Percentiles rank a stretch among this genome's conserved stretches.
Evolutionary conservation across 2,329 filamentous ascomycete genomes (phyloP).

Genomic region (Cytospora chrysosperma): DNA sequence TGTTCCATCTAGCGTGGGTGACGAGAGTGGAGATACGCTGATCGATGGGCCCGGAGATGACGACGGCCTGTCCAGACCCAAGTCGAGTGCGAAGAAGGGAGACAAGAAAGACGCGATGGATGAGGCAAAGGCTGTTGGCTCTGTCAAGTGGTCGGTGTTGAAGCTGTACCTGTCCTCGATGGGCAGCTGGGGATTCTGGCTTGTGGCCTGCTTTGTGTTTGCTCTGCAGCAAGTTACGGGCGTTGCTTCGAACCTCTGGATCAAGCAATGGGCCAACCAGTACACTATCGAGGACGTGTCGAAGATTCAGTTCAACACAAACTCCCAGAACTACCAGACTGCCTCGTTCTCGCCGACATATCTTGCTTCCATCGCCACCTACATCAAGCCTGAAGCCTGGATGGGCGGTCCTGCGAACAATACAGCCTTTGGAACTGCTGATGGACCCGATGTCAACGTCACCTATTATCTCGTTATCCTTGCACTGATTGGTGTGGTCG

Average conservation of each 20-base stretch:
- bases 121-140: constrained; percentile 80
- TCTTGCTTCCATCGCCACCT: constrained; percentile 41
- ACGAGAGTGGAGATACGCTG: constrained; percentile 56
- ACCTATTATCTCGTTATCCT: constrained; percentile 83
- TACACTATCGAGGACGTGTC: constrained; percentile 57
- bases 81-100: constrained; percentile 45
- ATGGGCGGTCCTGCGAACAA: constrained; percentile 41
- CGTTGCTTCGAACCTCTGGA: constrained; percentile 91
- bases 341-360: constrained; percentile 39
- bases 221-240: constrained; percentile 78
- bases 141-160: constrained; percentile 86
- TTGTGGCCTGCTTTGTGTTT: constrained; percentile 72
- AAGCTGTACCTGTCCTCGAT: constrained; percentile 83
- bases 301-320: constrained; percentile 35
- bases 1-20: constrained; percentile 71
- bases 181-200: constrained; percentile 98
- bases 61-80: constrained; percentile 44
- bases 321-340: constrained; percentile 37
- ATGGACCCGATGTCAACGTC: constrained; percentile 65
- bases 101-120: constrained; percentile 57
- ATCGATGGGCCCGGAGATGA: constrained; percentile 51
- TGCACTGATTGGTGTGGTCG: constrained; percentile 72
- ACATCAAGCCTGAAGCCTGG: constrained; percentile 35
- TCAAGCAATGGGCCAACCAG: constrained; percentile 90
- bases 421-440: constrained; percentile 37